Evolutionary conservation across 2,329 filamentous ascomycete genomes (phyloP).

Genomic region (Allantophomopsis lycopodina): DNA sequence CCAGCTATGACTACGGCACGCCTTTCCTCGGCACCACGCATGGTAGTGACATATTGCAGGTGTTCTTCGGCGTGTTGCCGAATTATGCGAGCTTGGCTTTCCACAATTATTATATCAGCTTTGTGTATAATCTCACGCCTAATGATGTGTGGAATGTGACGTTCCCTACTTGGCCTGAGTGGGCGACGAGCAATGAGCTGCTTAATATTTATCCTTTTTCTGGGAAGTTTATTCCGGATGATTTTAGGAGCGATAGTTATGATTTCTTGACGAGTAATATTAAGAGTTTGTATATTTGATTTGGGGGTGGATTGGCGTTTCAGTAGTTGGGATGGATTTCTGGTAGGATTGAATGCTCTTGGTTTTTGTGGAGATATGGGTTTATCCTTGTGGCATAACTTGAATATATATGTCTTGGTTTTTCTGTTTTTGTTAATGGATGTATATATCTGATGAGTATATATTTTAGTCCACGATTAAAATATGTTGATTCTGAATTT

Average conservation of each 20-base stretch:
- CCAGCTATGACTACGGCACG: slow-evolving; percentile 57
- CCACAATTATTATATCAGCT: slow-evolving; percentile 59
- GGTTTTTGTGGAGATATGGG: too few relatives aligned
- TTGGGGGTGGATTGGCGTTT: background rate
- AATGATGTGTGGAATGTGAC: slow-evolving; percentile 35
- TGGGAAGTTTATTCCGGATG: slow-evolving; percentile 26
- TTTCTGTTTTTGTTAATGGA: too few relatives aligned
- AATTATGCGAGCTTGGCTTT: slow-evolving; percentile 41
- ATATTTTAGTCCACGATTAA: too few relatives aligned
- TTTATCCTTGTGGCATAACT: too few relatives aligned
- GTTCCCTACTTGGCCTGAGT: slow-evolving; percentile 35
- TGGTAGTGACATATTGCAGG: slow-evolving; percentile 51
- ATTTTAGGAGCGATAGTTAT: slow-evolving; percentile 30
- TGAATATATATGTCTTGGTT: too few relatives aligned
- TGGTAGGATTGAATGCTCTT: too few relatives aligned
- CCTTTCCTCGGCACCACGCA: slow-evolving; percentile 69
- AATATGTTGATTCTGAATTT: too few relatives aligned
- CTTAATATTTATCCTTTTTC: slow-evolving; percentile 28
- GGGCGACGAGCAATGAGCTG: slow-evolving; percentile 33
- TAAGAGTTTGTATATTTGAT: slow-evolving; percentile 7
- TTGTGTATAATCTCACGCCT: slow-evolving; percentile 57
- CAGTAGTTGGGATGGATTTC: too few relatives aligned
- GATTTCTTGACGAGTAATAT: slow-evolving; percentile 22
- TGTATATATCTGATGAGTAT: too few relatives aligned
- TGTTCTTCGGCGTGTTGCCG: slow-evolving; percentile 50